Evolutionary conservation across 1,284 basidiomycete species (phyloP), one percentile per base, ranked within the genome.

Genomic region (Blastosporella zonata): DNA sequence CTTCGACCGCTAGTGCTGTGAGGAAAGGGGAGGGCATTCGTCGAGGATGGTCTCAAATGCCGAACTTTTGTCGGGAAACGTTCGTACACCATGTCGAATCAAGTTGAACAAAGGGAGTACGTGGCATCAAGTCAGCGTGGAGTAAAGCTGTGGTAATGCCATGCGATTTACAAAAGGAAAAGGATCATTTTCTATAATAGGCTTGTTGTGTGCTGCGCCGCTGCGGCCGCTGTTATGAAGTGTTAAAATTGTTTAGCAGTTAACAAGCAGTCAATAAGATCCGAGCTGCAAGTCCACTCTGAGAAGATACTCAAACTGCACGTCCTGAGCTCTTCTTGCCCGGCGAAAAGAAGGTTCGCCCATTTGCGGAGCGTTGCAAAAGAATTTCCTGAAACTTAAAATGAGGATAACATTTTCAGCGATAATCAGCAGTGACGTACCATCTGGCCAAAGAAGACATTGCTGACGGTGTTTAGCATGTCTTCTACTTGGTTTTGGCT

Each of bases 401-500:
- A 34, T 31, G 29, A 31, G 29, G 3, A 18, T 17, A 18, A 34
- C 9, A 34, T 34, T 3, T 15, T 3, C 12, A 34, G 5, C n/a
- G 15, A 27, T 15, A 17, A 34, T 13, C 12, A 7, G 29, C 12
- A 15, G 33, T 2, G 33, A 10, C 25, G 10, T 13, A 48, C 39
- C 40, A 28, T 20, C 35, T 29, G 23, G n/a, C 22, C 22, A 20
- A 46, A 18, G 28, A 37, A 37, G 8, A 27, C 12, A 6, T 46
- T 36, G 21, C 44, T 38, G 21, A 28, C 44, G 12, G 18, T 46
- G 23, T 46, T 21, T 7, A 50, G 27, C 49, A 50, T 50, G n/a
- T 50, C 49, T 29, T 50, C 49, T 8, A 50, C 49, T 15, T 50
- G 49, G 10, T 33, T 22, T 15, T 17, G 31, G 13, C 45, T 47